Evolutionary conservation across 257 asterid genomes (phyloP), one percentile per base, ranked within the genome.

Genomic region (Petunia axillaris): DNA sequence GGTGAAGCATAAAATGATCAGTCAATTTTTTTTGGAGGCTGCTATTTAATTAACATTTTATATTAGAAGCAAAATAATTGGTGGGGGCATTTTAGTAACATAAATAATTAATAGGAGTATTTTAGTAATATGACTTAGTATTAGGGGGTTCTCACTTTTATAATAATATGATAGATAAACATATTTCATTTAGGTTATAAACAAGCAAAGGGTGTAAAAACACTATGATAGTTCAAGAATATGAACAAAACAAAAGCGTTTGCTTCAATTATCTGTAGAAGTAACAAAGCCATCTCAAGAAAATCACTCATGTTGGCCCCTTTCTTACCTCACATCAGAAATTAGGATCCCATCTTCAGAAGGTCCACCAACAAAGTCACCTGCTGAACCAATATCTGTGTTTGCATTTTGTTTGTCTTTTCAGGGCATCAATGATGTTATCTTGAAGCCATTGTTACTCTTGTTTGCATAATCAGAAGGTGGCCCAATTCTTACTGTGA

Each of bases 341-440:
- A 66, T 81, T 83, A 81, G 83, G 82, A 81, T 70, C 70, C 78
- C 82, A 84, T 65, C 75, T 79, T 54, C 25, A 77, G 82, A 79
- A 82, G 78, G 58, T 44, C 86, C 87, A 86, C 86, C 76, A 84
- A 77, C 82, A 84, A 80, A 80, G 79, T 41, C 76, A 65, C 75
- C 84, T 66, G 74, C 83, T 63, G 82, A 84, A 82, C 79, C 83
- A 82, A 84, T 84, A 25, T 68, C 57, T 8, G 44, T 43, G 41
- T 44, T 68, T 68, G 40, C 9, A 44, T 44, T 44, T 55, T 44
- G 40, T 57, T 15, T 44, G 7, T 68, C 40, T 68, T 68, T 68
- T 68, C 14, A 44, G 41, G 57, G 40, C 57, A 16, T 68, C 76
- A 43, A 68, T 68, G 57, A 68, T 68, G 40, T 44, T 68, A 43